Evolutionary conservation across 139 green algal genomes (phyloP).

Genomic region (Picochlorum sp.): DNA sequence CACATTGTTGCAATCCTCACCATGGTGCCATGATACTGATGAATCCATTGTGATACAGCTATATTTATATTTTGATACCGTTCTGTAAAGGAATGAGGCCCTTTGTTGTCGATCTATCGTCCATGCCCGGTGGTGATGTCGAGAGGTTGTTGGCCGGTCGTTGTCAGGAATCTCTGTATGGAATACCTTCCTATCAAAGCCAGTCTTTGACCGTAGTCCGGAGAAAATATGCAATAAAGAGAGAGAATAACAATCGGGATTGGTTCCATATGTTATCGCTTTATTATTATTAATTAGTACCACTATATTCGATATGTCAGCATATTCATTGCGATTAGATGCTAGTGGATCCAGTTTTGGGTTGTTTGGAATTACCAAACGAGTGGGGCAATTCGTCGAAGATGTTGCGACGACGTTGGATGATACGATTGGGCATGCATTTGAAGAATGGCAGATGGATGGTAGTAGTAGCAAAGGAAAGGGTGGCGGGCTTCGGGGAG

Average conservation of each 20-base stretch:
- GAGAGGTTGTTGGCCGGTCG: not conserved
- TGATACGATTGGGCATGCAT: constrained; percentile 29
- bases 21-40: no score
- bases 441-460: constrained; percentile 24
- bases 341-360: not conserved
- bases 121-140: not conserved
- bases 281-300: no score
- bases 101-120: not conserved
- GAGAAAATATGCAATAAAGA: no score
- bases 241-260: no score
- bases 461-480: not conserved
- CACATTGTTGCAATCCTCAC: not conserved
- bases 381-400: constrained; percentile 31
- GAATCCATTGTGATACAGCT: no score
- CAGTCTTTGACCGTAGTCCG: no score
- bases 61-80: no score
- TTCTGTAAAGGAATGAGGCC: not conserved
- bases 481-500: not conserved
- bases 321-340: no score
- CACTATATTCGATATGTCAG: no score
- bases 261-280: no score
- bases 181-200: no score
- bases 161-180: no score
- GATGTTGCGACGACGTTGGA: constrained; percentile 30
- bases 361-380: constrained; percentile 12